A percentile compares a stretch with the other conserved stretches of the same genome.
These are phyloP conservation scores for Sugiyamaella chiloensis DNA, from an alignment of 805 yeast species.

Conservation along the genomic window DNA sequence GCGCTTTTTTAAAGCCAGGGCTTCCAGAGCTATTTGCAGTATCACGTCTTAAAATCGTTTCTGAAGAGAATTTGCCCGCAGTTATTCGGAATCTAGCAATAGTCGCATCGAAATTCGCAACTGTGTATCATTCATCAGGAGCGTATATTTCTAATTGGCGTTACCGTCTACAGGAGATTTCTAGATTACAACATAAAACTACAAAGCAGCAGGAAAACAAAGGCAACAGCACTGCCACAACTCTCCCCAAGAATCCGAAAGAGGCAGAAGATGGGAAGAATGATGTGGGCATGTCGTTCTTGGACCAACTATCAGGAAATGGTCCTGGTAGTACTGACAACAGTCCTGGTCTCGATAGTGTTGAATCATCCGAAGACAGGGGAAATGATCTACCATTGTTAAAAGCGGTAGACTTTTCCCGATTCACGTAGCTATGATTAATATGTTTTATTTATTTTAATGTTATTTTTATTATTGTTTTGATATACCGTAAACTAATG, in stretches of 20 bases:
- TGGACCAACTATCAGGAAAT: constrained; percentile 17
- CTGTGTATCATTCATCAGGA: constrained; percentile 66
- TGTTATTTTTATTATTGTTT: neutral
- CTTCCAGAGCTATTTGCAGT: constrained; percentile 77
- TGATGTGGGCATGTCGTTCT: constrained; percentile 19
- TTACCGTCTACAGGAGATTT: constrained; percentile 57
- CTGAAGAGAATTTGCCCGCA: constrained; percentile 54
- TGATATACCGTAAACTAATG: constrained; percentile 27
- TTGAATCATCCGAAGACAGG: neutral
- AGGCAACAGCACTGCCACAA: neutral
- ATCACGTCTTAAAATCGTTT: constrained; percentile 67
- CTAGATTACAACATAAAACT: constrained; percentile 32
- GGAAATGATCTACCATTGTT: constrained; percentile 16
- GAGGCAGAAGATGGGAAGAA: neutral
- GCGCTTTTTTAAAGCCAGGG: constrained; percentile 60
- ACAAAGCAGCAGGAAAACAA: constrained; percentile 7
- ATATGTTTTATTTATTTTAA: too few relatives aligned
- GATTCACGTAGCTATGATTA: constrained; percentile 7
- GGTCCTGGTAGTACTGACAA: neutral
- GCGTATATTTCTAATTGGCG: constrained; percentile 63
- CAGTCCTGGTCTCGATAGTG: constrained; percentile 5
- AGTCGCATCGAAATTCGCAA: constrained; percentile 68
- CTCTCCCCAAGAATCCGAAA: neutral
- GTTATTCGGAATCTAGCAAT: constrained; percentile 66
- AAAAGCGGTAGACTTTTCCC: constrained; percentile 13